Conservation (phyloP, 345 rosid genomes). For the Theobroma cacao region DNA sequence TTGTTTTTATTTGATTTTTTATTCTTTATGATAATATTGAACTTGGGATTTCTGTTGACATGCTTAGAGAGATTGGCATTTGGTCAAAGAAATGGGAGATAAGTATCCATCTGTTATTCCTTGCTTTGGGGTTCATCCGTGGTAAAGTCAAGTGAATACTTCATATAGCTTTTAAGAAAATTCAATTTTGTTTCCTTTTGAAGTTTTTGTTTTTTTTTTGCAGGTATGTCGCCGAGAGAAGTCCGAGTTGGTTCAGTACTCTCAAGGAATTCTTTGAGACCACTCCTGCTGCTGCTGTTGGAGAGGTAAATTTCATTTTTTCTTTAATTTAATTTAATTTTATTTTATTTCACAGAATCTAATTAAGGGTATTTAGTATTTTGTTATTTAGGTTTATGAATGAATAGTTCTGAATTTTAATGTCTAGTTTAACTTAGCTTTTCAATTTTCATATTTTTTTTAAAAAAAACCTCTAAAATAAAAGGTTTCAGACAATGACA, state of each 20-base stretch:
- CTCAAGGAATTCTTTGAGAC: conserved; percentile 62
- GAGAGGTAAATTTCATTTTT: conserved; percentile 54
- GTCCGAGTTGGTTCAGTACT: conserved; percentile 66
- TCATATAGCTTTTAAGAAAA: neutral
- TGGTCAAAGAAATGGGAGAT: conserved; percentile 72
- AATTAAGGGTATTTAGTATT: neutral
- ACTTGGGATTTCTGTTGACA: conserved; percentile 4
- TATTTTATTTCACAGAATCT: neutral
- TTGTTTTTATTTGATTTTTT: neutral
- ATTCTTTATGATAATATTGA: neutral
- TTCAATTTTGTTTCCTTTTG: too few species aligned
- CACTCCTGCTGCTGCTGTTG: conserved; percentile 88
- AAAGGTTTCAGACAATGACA: neutral
- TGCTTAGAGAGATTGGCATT: conserved; percentile 72
- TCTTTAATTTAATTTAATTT: neutral
- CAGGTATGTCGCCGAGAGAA: conserved; percentile 69
- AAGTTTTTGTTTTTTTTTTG: neutral
- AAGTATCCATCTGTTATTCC: conserved; percentile 69
- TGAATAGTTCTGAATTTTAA: neutral
- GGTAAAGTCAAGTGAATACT: conserved; percentile 31
- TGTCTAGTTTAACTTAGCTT: neutral
- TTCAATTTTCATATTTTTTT: neutral
- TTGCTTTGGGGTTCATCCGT: conserved; percentile 93
- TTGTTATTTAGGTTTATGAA: neutral
- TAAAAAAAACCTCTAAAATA: neutral